Evolutionary conservation across 441 rosid genomes (phyloP), one percentile per base, ranked within the genome.

Genomic region (Erodium trifolium): DNA sequence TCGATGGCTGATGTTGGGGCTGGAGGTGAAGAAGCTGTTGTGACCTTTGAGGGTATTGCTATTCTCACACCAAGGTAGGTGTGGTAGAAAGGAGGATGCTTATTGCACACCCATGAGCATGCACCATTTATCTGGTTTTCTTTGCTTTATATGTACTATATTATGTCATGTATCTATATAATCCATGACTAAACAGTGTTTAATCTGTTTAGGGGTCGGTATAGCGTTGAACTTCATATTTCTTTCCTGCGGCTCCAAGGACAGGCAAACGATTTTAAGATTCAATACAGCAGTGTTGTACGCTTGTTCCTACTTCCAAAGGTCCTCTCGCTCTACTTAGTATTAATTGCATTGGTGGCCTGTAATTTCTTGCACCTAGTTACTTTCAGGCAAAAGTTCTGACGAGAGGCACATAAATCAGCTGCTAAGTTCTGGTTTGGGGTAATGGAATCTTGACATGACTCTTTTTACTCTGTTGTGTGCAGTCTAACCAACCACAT

Each of bases 201-300:
- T 62, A 63, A 71, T 31, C 75, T 71, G 9, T 73, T 14, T 72
- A 94, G 99, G 93, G 99, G 99, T 78, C 93, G 97, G 53, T 91
- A 91, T 73, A 91, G 84, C 75, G 99, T 94, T 70, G 97, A 94
- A 82, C 96, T 94, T 82, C 99, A 94, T 80, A 76, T 82, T 62
- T 91, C 99, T 49, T 91, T 94, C 80, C 77, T 94, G 77, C 91
- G 93, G 67, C 86, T 91, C 62, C 91, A 84, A 82, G 99, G 97
- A 71, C 96, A 88, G 81, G 99, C 97, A 60, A 94, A 94, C 75
- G 97, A 91, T 81, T 94, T 94, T 79, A 94, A 91, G 82, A 91
- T 94, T 77, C 97, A 94, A 82, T 94, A 91, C 77, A 94, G 97
- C 80, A 94, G 97, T 67, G 96, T 91, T 75, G 96, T 91, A 71